Base-by-base conservation (phyloP, 208 protist genomes). In the Trypanosoma congolense region DNA sequence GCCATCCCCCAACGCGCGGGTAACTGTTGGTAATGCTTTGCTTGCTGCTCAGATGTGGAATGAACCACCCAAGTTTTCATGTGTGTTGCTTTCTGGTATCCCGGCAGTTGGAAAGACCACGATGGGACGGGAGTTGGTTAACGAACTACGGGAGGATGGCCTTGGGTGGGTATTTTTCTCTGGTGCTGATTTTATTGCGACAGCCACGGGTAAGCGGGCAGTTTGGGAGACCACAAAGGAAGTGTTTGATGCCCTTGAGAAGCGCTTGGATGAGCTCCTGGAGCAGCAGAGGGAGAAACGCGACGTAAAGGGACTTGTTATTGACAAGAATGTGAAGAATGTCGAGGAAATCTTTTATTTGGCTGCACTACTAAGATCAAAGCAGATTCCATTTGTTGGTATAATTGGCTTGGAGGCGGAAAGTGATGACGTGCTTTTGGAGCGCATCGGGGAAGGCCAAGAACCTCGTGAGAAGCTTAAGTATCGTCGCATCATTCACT, bases 251-350 rank as follows among this genome's bases (percentile, higher is more conserved):
- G 85, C 81, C 41, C 70, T 93, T 35, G 73, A 73, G 58, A 84
- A 76, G 12, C 76, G 73, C 28, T 76, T 93, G n/a, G 82, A 93
- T 43, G 72, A 80, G 47, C 73, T 90, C 25, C 63, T 88, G 12
- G 77, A 80, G 51, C 64, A 75, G 52, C 86, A 93, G 70, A 57
- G 49, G 24, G 49, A 54, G 48, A 63, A 74, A 24, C 72, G 77
- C 52, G 75, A 77, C 60, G 67, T 93, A 25, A 89, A 90, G 45
- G 86, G 86, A 18, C 65, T 93, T 41, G 73, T 93, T 30, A 88
- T 93, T 54, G 86, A 93, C 65, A 93, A 93, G 60, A 90, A 93
- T 68, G 83, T 78, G 62, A 87, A 87, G 53, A 73, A 76, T 29
- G 83, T 88, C 43, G 86, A 93, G 60, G 86, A 93, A 42, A 56